These are phyloP conservation scores for Chalciporus sp. DNA, from an alignment of 1,284 basidiomycete genomes.

Conservation along the genomic window DNA sequence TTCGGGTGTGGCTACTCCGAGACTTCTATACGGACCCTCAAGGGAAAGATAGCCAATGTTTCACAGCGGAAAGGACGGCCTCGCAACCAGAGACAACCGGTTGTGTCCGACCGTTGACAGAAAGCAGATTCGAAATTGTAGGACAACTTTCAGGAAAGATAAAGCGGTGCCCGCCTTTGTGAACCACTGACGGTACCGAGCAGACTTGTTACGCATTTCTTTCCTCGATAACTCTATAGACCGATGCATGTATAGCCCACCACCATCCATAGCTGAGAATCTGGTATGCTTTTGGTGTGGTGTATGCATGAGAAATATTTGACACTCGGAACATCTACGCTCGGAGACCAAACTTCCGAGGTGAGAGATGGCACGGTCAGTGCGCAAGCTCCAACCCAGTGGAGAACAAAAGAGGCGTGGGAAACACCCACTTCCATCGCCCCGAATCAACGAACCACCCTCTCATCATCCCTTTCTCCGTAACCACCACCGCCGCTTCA, in stretches of 20 bases:
- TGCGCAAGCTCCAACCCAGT: conserved; percentile 28
- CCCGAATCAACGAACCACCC: conserved; percentile 28
- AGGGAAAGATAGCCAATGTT: too few species aligned
- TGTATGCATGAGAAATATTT: neutral
- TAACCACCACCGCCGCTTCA: conserved; percentile 33
- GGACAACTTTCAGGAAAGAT: too few species aligned
- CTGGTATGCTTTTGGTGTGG: neutral
- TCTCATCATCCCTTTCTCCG: conserved; percentile 22
- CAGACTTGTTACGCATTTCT: neutral
- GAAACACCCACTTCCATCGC: conserved; percentile 28
- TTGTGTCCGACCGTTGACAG: too few species aligned
- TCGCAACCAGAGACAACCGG: too few species aligned
- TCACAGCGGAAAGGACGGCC: too few species aligned
- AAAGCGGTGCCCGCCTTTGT: too few species aligned
- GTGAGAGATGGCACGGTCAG: conserved; percentile 29
- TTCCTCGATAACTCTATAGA: neutral
- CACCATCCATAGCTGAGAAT: neutral
- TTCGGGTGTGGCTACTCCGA: too few species aligned
- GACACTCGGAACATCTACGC: neutral
- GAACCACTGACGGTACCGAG: too few species aligned
- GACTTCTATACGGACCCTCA: too few species aligned
- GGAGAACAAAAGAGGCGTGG: conserved; percentile 36
- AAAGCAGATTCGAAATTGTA: too few species aligned
- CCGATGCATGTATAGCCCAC: neutral
- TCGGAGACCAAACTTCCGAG: conserved; percentile 23